A percentile compares a stretch with the other conserved stretches of the same genome.
phyloP scores from a whole-genome alignment of 352 stramenopile genomes.

The Blastocystis sp. region DNA sequence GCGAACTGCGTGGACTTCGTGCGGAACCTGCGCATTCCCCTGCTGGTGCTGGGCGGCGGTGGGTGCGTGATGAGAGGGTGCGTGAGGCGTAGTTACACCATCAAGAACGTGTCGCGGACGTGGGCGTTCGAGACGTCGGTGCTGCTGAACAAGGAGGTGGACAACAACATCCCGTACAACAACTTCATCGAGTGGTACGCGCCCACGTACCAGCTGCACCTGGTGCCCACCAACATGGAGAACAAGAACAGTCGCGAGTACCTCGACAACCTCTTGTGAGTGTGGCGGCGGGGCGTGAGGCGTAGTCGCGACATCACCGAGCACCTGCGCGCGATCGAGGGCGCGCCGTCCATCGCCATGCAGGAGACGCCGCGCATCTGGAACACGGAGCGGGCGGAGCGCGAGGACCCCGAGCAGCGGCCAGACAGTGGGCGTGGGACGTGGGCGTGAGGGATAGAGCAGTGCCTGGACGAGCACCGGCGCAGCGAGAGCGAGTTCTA shows the following conservation, averaged over 20 bases:
- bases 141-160: slow-evolving; percentile 80
- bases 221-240: slow-evolving; percentile 95
- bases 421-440: slow-evolving; percentile 8
- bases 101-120: slow-evolving; percentile 83
- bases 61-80: slow-evolving; percentile 64
- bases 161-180: slow-evolving; percentile 94
- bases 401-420: slow-evolving; percentile 66
- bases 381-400: slow-evolving; percentile 64
- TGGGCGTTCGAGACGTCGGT: slow-evolving; percentile 96
- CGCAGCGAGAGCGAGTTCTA: slow-evolving; percentile 70
- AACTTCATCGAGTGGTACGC: slow-evolving; percentile 99
- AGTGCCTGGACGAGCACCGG: slow-evolving; percentile 31
- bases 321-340: slow-evolving; percentile 79
- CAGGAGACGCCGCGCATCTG: slow-evolving; percentile 80
- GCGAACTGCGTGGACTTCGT: slow-evolving; percentile 77
- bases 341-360: slow-evolving; percentile 79
- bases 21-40: slow-evolving; percentile 81
- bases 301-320: slow-evolving; percentile 75
- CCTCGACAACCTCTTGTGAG: slow-evolving; percentile 78
- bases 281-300: neutral
- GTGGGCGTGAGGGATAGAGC: slow-evolving; percentile 56
- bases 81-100: slow-evolving; percentile 74
- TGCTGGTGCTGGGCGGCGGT: slow-evolving; percentile 80
- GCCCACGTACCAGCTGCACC: slow-evolving; percentile 92
- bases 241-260: slow-evolving; percentile 92